Conservation (phyloP, 192 early-diverging fungal genomes). For the Coemansia sp. region DNA sequence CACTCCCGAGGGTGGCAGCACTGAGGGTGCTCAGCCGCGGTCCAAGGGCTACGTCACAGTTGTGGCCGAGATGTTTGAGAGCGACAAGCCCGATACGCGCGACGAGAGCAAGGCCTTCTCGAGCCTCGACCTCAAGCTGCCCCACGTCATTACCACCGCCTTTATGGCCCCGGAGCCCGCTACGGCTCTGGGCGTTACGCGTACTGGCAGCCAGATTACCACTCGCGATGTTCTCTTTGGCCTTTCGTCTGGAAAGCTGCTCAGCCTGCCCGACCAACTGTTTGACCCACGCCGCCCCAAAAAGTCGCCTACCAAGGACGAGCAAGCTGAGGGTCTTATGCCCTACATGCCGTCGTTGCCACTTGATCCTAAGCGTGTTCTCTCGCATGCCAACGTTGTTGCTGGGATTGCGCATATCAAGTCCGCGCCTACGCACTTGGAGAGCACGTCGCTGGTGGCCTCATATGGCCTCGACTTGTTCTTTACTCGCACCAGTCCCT, state of each 20-base stretch:
- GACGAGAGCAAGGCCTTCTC: conserved; percentile 75
- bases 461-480: conserved; percentile 92
- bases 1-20: conserved; percentile 7
- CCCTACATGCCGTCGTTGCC: conserved; percentile 73
- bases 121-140: conserved; percentile 68
- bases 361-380: conserved; percentile 75
- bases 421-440: conserved; percentile 78
- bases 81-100: conserved; percentile 66
- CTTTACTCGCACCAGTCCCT: conserved; percentile 79
- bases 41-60: conserved; percentile 76
- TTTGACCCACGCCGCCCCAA: conserved; percentile 84
- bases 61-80: conserved; percentile 88
- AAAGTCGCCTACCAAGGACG: conserved; percentile 66
- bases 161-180: conserved; percentile 78
- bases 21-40: conserved; percentile 20
- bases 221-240: conserved; percentile 78
- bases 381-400: conserved; percentile 71
- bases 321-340: conserved; percentile 86
- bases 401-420: conserved; percentile 67
- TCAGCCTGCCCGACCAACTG: conserved; percentile 57
- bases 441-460: conserved; percentile 90
- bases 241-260: conserved; percentile 44
- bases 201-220: conserved; percentile 83
- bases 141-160: conserved; percentile 72
- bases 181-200: conserved; percentile 80